A percentile compares a stretch with the other conserved stretches of the same genome.
phyloP scores from a whole-genome alignment of 2,329 filamentous ascomycete species.

The Fusarium hainanense region DNA sequence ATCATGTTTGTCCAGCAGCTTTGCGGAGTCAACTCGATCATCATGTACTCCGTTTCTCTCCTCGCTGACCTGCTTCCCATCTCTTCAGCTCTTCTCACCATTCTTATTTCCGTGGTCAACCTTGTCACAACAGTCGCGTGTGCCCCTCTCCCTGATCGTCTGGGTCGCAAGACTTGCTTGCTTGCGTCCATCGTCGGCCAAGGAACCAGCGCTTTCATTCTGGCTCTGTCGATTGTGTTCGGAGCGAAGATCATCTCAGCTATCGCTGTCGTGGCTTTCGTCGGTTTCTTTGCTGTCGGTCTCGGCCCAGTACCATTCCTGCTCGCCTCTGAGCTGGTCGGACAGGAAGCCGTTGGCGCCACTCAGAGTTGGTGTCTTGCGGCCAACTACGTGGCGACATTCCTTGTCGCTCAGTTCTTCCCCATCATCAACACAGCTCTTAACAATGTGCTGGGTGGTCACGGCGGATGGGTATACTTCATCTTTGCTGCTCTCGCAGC shows the following conservation, averaged over 20 bases:
- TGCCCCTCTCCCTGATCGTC: slow-evolving; percentile 85
- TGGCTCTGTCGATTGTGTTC: slow-evolving; percentile 84
- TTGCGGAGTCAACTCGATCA: slow-evolving; percentile 94
- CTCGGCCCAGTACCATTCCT: slow-evolving; percentile 96
- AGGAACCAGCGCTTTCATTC: slow-evolving; percentile 78
- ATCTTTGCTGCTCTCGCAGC: slow-evolving; percentile 83
- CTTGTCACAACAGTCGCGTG: slow-evolving; percentile 83
- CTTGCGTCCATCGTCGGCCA: slow-evolving; percentile 86
- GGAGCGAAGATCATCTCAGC: slow-evolving; percentile 81
- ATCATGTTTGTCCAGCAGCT: slow-evolving; percentile 95
- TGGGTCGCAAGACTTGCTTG: slow-evolving; percentile 88
- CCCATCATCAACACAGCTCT: slow-evolving; percentile 83
- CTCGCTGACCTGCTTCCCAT: slow-evolving; percentile 83
- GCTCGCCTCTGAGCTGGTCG: slow-evolving; percentile 89
- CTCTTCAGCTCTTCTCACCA: slow-evolving; percentile 85
- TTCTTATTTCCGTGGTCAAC: slow-evolving; percentile 88
- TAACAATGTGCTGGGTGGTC: slow-evolving; percentile 70
- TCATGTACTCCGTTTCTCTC: slow-evolving; percentile 97
- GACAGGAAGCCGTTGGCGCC: slow-evolving; percentile 88
- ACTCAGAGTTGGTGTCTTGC: slow-evolving; percentile 89
- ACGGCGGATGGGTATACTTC: slow-evolving; percentile 90
- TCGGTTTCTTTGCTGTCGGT: slow-evolving; percentile 89
- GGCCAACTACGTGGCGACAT: slow-evolving; percentile 90
- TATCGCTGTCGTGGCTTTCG: slow-evolving; percentile 84
- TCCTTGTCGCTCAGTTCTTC: slow-evolving; percentile 94